These are phyloP conservation scores for Cornus controversa DNA, from an alignment of 148 eudicot genomes.

Conservation along the genomic window DNA sequence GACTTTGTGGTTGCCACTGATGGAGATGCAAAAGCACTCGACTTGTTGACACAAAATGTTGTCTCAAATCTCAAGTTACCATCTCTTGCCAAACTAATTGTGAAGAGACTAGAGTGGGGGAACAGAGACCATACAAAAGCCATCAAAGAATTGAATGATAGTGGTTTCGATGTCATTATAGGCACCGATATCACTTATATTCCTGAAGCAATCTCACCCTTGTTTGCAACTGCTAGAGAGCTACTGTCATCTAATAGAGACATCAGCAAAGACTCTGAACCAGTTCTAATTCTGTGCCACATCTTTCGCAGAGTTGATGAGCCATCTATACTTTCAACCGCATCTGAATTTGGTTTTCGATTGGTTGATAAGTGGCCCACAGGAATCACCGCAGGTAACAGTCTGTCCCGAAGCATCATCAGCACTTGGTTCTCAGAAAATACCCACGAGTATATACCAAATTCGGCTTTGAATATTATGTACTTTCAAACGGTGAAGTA, in stretches of 20 bases:
- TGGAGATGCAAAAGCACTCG: conserved; percentile 62
- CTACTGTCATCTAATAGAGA: conserved; percentile 39
- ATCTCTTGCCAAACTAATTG: conserved; percentile 26
- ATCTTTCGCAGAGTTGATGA: conserved; percentile 83
- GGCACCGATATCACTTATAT: conserved; percentile 92
- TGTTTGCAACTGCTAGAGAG: conserved; percentile 75
- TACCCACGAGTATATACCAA: conserved; percentile 37
- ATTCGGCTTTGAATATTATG: conserved; percentile 73
- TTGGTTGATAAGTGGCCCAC: conserved; percentile 79
- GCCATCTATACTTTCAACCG: conserved; percentile 69
- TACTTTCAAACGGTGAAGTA: conserved; percentile 39
- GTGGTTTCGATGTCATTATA: conserved; percentile 71
- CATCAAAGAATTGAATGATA: conserved; percentile 39
- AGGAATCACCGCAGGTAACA: conserved; percentile 1
- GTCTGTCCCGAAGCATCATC: conserved; percentile 31
- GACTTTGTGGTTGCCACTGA: conserved; percentile 80
- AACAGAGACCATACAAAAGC: conserved; percentile 52
- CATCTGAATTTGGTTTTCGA: conserved; percentile 58
- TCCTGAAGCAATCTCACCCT: conserved; percentile 62
- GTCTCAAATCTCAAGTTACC: conserved; percentile 42
- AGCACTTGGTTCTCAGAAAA: conserved; percentile 50
- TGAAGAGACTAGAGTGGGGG: conserved; percentile 69
- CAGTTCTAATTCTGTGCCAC: conserved; percentile 79
- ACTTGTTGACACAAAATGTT: conserved; percentile 56
- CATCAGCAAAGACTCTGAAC: neutral